These are phyloP conservation scores for Phoma sp. DNA, from an alignment of 2,329 filamentous ascomycete genomes.

Conservation along the genomic window DNA sequence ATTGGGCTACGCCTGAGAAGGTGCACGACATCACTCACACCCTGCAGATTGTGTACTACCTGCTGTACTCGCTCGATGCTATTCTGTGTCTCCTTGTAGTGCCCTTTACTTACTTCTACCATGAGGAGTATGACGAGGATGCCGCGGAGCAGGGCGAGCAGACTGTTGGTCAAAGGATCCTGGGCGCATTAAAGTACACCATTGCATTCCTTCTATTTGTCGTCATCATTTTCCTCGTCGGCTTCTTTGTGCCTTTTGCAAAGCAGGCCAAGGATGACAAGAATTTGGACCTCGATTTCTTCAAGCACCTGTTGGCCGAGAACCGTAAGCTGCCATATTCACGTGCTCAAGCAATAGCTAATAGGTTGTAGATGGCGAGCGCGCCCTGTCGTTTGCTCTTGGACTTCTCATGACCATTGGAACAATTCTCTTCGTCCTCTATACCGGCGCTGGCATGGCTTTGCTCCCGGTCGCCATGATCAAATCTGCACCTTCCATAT, in stretches of 20 bases:
- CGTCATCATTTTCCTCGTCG: constrained; percentile 83
- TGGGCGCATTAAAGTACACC: constrained; percentile 90
- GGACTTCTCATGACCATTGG: constrained; percentile 89
- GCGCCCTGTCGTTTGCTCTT: constrained; percentile 86
- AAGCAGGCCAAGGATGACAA: constrained; percentile 65
- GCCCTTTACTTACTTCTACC: constrained; percentile 97
- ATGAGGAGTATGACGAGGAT: constrained; percentile 95
- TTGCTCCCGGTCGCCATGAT: constrained; percentile 89
- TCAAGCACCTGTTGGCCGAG: constrained; percentile 80
- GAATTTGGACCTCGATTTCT: constrained; percentile 86
- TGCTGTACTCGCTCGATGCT: constrained; percentile 88
- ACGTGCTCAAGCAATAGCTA: constrained; percentile 11
- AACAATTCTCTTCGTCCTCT: constrained; percentile 83
- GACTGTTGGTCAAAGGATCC: constrained; percentile 72
- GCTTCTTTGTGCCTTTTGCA: constrained; percentile 89
- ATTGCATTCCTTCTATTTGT: constrained; percentile 81
- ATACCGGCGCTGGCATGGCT: constrained; percentile 87
- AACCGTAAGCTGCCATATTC: constrained; percentile 65
- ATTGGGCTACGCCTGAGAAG: constrained; percentile 87
- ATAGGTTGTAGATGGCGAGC: constrained; percentile 71
- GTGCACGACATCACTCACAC: constrained; percentile 80
- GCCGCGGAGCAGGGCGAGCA: constrained; percentile 80
- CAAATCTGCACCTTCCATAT: constrained; percentile 87
- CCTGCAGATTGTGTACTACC: constrained; percentile 89
- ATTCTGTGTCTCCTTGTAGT: constrained; percentile 87